Evolutionary conservation across 2,329 filamentous ascomycete species (phyloP).

Genomic region (Dryadomyces sulphureus): DNA sequence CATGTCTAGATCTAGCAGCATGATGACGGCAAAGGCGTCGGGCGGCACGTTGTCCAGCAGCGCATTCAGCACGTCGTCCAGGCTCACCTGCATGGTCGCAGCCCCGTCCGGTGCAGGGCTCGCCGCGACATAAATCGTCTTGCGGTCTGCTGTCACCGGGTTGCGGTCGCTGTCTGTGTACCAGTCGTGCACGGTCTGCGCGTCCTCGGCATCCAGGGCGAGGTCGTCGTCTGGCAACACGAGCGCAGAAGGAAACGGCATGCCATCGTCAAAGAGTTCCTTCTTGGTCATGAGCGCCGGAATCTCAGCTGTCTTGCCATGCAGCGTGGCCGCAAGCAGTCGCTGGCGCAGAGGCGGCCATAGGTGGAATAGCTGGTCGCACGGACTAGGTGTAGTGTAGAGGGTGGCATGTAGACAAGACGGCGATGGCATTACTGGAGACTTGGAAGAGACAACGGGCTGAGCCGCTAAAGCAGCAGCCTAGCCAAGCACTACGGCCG

Average conservation of each 20-base stretch:
- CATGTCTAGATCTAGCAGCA: slow-evolving; percentile 46
- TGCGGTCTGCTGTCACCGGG: slow-evolving; percentile 26
- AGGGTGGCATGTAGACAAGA: background rate
- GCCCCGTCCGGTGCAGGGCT: slow-evolving; percentile 31
- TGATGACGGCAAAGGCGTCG: slow-evolving; percentile 43
- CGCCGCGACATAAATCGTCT: slow-evolving; percentile 38
- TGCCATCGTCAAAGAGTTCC: slow-evolving; percentile 7
- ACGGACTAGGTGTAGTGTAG: background rate
- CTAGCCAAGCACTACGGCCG: too few species aligned
- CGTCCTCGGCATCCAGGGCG: slow-evolving; percentile 27
- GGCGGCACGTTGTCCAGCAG: slow-evolving; percentile 35
- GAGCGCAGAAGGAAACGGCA: slow-evolving; percentile 41
- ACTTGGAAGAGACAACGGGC: too few species aligned
- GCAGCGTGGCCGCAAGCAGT: background rate
- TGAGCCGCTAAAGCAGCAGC: too few species aligned
- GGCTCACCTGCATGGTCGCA: slow-evolving; percentile 38
- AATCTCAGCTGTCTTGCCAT: background rate
- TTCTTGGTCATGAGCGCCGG: background rate
- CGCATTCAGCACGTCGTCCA: slow-evolving; percentile 45
- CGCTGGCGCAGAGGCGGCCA: background rate
- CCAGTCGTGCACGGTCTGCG: slow-evolving; percentile 41
- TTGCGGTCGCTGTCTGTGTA: slow-evolving; percentile 29
- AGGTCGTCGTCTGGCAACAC: slow-evolving; percentile 46
- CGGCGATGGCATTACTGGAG: background rate
- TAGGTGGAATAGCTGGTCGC: background rate